Evolutionary conservation across 2,329 filamentous ascomycete genomes (phyloP), one percentile per base, ranked within the genome.

Genomic region (Hypomyces rosellus): DNA sequence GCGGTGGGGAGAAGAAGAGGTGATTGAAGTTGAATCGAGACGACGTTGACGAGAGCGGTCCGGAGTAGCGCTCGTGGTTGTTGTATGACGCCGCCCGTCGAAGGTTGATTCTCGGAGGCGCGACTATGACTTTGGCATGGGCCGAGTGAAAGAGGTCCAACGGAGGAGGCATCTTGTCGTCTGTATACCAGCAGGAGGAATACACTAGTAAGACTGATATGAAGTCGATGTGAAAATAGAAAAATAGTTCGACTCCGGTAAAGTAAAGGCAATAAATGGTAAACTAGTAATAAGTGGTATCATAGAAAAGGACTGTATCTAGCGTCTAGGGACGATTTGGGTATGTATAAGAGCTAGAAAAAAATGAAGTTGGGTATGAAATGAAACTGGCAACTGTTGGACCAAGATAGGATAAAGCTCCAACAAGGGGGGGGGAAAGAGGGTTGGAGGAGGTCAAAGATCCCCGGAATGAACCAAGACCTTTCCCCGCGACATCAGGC

Each of bases 21-120:
- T 87, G 81, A 60, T 84, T 84, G 67, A 86, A 83, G 65, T 71
- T 81, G 66, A 84, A 84, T 43, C 80, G 72, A 15, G 81, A 82
- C 34, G 76, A 84, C 22, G 75, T 84, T 45, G 80, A 80, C 20
- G 80, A 84, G 9, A 79, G 61, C 6, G 78, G 76, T 1, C 45
- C 49, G 34, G 45, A 16, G 34, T 72, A 61, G 66, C 65, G 76
- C 57, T 83, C 79, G 54, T 74, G 69, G 51, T 74, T 64, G 53
- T 71, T 76, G 63, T 80, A 85, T 3, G 80, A 80, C n/a, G 73
- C 73, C 33, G 77, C 74, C 56, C 78, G 71, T 43, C 81, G 75
- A 57, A 84, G 71, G 62, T 81, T 84, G 54, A 85, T 71, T 41
- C 77, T 71, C 46, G 81, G 78, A 34, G 77, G 73, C 15, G 73